These are phyloP conservation scores for Rheum nobile DNA, from an alignment of 148 eudicot species.

Conservation along the genomic window DNA sequence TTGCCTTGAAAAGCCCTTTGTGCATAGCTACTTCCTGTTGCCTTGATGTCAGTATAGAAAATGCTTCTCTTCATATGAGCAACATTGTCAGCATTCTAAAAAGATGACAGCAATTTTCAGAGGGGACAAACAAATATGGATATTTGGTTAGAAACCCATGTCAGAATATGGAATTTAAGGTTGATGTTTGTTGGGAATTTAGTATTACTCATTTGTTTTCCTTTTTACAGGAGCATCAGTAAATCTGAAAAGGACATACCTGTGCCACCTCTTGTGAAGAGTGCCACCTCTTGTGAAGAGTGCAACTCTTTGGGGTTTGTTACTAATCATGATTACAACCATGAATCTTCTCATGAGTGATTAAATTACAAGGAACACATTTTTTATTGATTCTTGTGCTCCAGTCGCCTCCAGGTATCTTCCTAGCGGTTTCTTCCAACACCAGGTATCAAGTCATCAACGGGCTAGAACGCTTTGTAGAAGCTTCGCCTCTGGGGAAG, in stretches of 20 bases:
- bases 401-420: constrained; percentile 26
- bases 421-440: constrained; percentile 54
- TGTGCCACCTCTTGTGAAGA: no score
- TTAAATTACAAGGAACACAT: background rate
- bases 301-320: constrained; percentile 73
- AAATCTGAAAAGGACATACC: constrained; percentile 65
- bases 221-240: constrained; percentile 32
- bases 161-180: background rate
- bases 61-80: no score
- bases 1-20: background rate
- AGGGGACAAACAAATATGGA: no score
- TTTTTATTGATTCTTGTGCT: background rate
- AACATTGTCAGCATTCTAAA: no score
- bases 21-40: no score
- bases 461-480: constrained; percentile 42
- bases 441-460: constrained; percentile 51
- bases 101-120: no score
- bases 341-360: background rate
- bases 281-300: no score
- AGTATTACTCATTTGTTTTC: background rate
- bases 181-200: background rate
- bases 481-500: constrained; percentile 47
- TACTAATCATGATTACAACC: no score
- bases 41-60: no score
- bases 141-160: no score